A percentile compares a stretch with the other conserved stretches of the same genome.
phyloP scores from a whole-genome alignment of 2,329 filamentous ascomycete genomes.

The Penicillium crustosum region DNA sequence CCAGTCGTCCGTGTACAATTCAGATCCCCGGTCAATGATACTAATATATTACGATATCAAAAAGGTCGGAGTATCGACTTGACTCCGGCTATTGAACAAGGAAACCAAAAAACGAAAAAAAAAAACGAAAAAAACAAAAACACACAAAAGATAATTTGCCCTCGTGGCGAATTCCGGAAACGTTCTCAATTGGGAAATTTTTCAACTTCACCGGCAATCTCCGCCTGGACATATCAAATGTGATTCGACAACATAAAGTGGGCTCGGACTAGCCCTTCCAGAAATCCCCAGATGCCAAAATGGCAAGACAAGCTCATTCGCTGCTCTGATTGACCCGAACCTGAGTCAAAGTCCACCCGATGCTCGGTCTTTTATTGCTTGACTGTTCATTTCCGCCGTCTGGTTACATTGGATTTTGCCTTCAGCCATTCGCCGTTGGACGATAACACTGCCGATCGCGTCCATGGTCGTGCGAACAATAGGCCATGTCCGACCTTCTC shows the following conservation, averaged over 20 bases:
- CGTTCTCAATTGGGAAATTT: constrained; percentile 9
- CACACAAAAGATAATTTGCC: background rate
- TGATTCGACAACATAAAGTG: constrained; percentile 17
- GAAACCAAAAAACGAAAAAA: no score
- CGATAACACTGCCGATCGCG: constrained; percentile 22
- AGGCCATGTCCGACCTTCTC: constrained; percentile 13
- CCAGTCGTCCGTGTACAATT: no score
- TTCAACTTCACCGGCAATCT: constrained; percentile 16
- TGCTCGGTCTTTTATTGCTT: background rate
- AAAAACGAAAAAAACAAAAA: background rate
- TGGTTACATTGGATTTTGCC: constrained; percentile 29
- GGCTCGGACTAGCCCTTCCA: constrained; percentile 13
- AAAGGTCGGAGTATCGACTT: background rate
- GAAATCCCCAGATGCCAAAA: constrained; percentile 13
- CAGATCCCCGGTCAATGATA: background rate
- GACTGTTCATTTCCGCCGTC: constrained; percentile 14
- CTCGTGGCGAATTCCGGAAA: constrained; percentile 3
- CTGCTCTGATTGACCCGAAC: constrained; percentile 11
- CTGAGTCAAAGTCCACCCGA: background rate
- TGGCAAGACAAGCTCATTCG: background rate
- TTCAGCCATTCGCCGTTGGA: constrained; percentile 10
- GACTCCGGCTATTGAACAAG: background rate
- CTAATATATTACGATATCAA: background rate
- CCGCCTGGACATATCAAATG: constrained; percentile 6
- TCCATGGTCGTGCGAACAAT: constrained; percentile 25